Conservation (phyloP, 352 stramenopile genomes). For the Phytophthora tentaculata region DNA sequence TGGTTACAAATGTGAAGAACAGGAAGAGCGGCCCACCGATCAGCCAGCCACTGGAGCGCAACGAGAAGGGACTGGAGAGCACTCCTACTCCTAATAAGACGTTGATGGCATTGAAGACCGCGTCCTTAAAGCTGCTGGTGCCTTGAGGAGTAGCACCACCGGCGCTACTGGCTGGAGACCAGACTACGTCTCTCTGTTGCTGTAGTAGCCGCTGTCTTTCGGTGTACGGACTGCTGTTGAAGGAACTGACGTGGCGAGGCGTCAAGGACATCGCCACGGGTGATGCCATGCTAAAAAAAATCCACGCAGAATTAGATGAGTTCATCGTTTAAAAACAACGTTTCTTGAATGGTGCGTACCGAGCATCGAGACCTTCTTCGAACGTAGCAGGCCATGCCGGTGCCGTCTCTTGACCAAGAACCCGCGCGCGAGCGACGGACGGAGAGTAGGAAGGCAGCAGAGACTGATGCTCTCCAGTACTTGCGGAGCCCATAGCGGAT, state of each 20-base stretch:
- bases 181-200: conserved; percentile 30
- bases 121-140: conserved; percentile 75
- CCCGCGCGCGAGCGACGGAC: conserved; percentile 44
- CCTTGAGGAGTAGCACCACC: conserved; percentile 27
- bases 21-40: conserved; percentile 79
- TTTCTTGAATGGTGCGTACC: conserved; percentile 33
- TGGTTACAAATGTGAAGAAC: conserved; percentile 87
- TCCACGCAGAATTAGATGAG: not conserved
- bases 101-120: conserved; percentile 89
- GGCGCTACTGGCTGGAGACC: conserved; percentile 29
- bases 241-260: conserved; percentile 20
- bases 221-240: conserved; percentile 48
- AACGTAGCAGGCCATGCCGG: conserved; percentile 77
- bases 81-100: conserved; percentile 86
- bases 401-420: conserved; percentile 37
- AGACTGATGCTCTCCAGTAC: conserved; percentile 34
- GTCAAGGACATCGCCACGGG: conserved; percentile 42
- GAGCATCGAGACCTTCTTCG: conserved; percentile 65
- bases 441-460: conserved; percentile 75
- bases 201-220: conserved; percentile 53
- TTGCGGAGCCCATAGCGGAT: conserved; percentile 25
- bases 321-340: not conserved
- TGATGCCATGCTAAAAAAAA: conserved; percentile 58
- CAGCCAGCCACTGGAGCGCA: conserved; percentile 78
- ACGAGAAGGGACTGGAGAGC: conserved; percentile 83